Evolutionary conservation across 1,139 yeast species (phyloP).

Genomic region (Yamadazyma conglobata): DNA sequence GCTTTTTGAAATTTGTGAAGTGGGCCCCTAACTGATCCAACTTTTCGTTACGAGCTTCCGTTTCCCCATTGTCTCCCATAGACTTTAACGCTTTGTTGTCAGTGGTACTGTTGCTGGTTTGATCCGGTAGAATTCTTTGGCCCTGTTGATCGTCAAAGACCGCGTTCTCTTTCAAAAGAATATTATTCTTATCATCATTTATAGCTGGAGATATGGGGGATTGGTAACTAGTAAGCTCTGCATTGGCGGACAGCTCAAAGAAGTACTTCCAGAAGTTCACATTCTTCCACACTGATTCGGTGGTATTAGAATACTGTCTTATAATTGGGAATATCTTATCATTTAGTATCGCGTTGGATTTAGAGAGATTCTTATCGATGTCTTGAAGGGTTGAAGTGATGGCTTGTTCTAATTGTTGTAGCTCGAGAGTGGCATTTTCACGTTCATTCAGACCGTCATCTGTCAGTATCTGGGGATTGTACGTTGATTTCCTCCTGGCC

Average conservation of each 20-base stretch:
- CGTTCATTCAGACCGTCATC: conserved; percentile 13
- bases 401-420: conserved; percentile 76
- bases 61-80: too few relatives aligned
- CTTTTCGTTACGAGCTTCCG: background rate
- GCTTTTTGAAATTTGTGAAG: conserved; percentile 20
- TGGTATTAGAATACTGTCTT: conserved; percentile 52
- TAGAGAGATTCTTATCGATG: conserved; percentile 68
- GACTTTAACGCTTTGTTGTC: too few relatives aligned
- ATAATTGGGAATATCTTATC: conserved; percentile 62
- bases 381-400: conserved; percentile 76
- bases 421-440: conserved; percentile 45
- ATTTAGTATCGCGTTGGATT: conserved; percentile 60
- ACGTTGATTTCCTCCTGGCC: conserved; percentile 34
- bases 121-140: background rate
- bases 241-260: conserved; percentile 73
- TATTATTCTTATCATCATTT: conserved; percentile 15
- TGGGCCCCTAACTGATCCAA: background rate
- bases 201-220: conserved; percentile 32
- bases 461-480: conserved; percentile 12
- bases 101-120: conserved; percentile 1
- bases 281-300: conserved; percentile 56
- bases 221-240: conserved; percentile 56
- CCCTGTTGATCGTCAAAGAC: too few relatives aligned
- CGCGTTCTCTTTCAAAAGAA: conserved; percentile 18
- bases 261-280: conserved; percentile 73